Base-by-base conservation (phyloP, 192 early-diverging fungal species). In the Kappamyces sp. region DNA sequence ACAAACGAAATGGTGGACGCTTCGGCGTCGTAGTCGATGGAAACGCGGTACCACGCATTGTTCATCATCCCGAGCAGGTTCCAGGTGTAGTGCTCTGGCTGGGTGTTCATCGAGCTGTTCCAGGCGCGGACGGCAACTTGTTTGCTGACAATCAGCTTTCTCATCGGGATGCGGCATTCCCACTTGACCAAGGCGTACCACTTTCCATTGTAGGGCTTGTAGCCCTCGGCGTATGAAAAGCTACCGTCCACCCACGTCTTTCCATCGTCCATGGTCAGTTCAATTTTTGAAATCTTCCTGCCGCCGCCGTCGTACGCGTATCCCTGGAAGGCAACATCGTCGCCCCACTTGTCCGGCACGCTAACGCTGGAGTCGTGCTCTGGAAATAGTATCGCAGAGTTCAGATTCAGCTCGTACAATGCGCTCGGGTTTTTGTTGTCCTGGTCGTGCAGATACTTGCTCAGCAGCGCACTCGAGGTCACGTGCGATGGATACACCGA, bases 281-380 rank as follows among this genome's bases (percentile, higher is more conserved):
- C 89, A 4, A 90, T 85, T 1, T 88, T 86, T 41, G 78, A 87
- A 4, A 91, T 71, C 6, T 84, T 77, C 8, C 76, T 65, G 46
- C 89, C 86, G 57, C 85, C 84, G 32, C 90, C 91, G 6, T 71
- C 70, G 62, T 93, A 84, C 4, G 90, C 89, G 60, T 93, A 93
- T 1, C 91, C 91, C 9, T 74, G 67, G 35, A 89, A 71, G n/a
- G 43, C 14, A 4, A 9, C 9, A 36, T 48, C 6, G 35, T 9
- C 39, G n/a, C n/a, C n/a, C n/a, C n/a, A n/a, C n/a, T n/a, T n/a
- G n/a, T n/a, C n/a, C n/a, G n/a, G n/a, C n/a, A n/a, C n/a, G n/a
- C n/a, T n/a, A 32, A 61, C 54, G 7, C 43, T 35, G 59, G 76
- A 77, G 43, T 71, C 75, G 47, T 89, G 77, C 2, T 72, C 66